Evolutionary conservation across 2,329 filamentous ascomycete genomes (phyloP), one percentile per base, ranked within the genome.

Genomic region (Raffaelea albimanens): DNA sequence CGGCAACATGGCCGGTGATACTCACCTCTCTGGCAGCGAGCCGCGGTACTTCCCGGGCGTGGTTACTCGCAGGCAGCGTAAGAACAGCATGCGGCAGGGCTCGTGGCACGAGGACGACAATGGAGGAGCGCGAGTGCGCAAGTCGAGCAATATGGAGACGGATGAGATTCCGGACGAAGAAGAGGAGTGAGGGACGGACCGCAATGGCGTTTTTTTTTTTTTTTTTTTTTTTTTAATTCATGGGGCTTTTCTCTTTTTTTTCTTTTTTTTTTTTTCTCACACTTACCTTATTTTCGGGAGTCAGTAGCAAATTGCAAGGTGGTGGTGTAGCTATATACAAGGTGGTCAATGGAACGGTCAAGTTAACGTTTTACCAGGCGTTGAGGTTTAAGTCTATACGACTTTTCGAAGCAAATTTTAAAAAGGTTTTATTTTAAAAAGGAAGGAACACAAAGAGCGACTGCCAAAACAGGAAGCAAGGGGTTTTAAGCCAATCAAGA

Each of bases 1-100:
- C 19, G 49, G 57, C 29, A 55, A 52, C 29, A 52, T 50, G 20
- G 42, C 16, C 7, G 20, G 36, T 7, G 67, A 74, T 50, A 55
- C 67, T 47, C 71, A 77, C 54, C 59, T 79, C 11, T 75, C 71
- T 13, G 78, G 73, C 3, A 73, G 68, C 43, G 83, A 87, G 61
- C 85, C 83, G 11, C 75, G 72, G 52, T 79, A 87, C 52, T 85
- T 87, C 54, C 85, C 85, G 0, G 85, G 85, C 0, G 74, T 89
- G 29, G 73, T 88, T 40, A 70, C 72, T 16, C 65, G 73, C 47
- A 70, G 70, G 58, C 66, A 67, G 43, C 65, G 71, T 45, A 69
- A 62, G 44, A 67, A 65, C 40, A 74, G 72, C 46, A 59, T 60
- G 50, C 59, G 65, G 36, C 62, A 64, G 47, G 59, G 57, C 43